Evolutionary conservation across 2,329 filamentous ascomycete species (phyloP), one percentile per base, ranked within the genome.

Genomic region (Nemania sp.): DNA sequence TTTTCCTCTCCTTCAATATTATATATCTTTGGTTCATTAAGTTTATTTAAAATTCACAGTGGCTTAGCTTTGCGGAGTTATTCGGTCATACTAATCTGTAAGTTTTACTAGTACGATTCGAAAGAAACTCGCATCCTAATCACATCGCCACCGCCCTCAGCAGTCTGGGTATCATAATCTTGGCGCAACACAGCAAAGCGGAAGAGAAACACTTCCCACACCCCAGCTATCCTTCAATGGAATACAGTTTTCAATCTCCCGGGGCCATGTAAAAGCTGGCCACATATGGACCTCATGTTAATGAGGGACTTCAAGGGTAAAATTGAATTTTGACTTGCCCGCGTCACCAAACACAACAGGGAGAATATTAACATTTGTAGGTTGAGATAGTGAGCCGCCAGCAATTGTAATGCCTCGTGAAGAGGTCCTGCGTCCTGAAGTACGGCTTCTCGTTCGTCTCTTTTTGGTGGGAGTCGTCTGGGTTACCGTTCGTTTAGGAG

Each of bases 261-360:
- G n/a, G 4, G 13, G 24, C 38, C 7, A 43, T 20, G 13, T 52
- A 26, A 26, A 38, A 35, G n/a, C 15, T 24, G n/a, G 3, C n/a
- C 13, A 20, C 43, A 43, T 54, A 58, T 49, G 45, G 53, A 54
- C 64, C 64, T 52, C 24, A 29, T 43, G 29, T 38, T 54, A 55
- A 32, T 62, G 20, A 18, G 47, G 58, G 43, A 73, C 24, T 27
- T 72, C 43, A 10, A 74, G 35, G n/a, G 60, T 73, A 53, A 76
- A 76, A 10, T 74, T 67, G 55, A 75, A 75, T 22, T 69, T 70
- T 5, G 74, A 76, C 41, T 67, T 68, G 45, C 71, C 71, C 22
- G 45, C 64, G 27, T 76, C 72, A 13, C 74, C 75, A 35, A 76
- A 75, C 35, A 73, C 69, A 26, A 76, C 71, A 38, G 75, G 74